phyloP scores from a whole-genome alignment of 2,329 filamentous ascomycete species.

The Thermoascus crustaceus region DNA sequence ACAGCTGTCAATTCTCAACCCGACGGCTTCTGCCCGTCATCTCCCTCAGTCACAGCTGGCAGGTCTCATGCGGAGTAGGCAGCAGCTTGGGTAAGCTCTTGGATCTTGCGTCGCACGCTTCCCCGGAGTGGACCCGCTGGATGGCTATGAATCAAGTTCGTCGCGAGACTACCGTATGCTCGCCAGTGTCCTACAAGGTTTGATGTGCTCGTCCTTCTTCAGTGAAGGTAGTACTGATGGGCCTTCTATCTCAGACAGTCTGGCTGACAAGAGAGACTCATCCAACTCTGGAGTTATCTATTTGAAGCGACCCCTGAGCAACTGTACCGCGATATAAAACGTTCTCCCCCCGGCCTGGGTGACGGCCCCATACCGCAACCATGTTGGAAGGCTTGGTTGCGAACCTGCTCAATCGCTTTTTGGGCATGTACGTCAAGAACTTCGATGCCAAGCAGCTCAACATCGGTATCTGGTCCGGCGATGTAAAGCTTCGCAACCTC shows the following conservation, averaged over 20 bases:
- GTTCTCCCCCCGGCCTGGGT: conserved; percentile 57
- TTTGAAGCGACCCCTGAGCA: too few relatives aligned
- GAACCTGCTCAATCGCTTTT: conserved; percentile 93
- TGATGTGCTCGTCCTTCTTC: conserved; percentile 5
- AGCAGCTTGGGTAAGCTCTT: background rate
- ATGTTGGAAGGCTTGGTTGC: conserved; percentile 98
- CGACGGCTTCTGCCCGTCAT: conserved; percentile 1
- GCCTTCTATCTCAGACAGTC: too few relatives aligned
- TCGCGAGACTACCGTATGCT: conserved; percentile 17
- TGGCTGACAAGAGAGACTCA: too few relatives aligned
- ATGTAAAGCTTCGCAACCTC: conserved; percentile 89
- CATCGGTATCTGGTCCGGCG: conserved; percentile 97
- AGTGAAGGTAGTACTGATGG: too few relatives aligned
- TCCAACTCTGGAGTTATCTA: too few relatives aligned
- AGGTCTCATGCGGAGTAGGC: background rate
- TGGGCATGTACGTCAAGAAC: conserved; percentile 99
- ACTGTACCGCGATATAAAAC: too few relatives aligned
- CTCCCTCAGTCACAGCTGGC: background rate
- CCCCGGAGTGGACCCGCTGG: conserved; percentile 16
- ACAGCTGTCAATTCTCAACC: conserved; percentile 1
- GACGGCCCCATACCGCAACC: conserved; percentile 53
- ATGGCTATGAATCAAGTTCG: conserved; percentile 18
- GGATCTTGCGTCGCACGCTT: background rate
- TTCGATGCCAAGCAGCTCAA: conserved; percentile 97
- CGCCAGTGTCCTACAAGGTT: conserved; percentile 11